Base-by-base conservation (phyloP, 2,329 filamentous ascomycete species). In the Claviceps spartinae region DNA sequence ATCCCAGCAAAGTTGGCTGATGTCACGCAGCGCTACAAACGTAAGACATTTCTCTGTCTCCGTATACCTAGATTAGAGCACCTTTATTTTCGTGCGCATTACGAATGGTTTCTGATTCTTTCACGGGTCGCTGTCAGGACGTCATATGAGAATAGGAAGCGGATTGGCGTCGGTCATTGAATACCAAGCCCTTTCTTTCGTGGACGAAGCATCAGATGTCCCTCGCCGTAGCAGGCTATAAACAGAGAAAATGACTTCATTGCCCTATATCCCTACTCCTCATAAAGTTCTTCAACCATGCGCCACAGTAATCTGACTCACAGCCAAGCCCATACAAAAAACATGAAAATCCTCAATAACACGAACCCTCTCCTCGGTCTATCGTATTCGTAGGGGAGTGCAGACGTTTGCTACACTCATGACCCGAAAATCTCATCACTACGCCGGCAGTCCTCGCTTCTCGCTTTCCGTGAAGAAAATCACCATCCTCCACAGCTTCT, bases 401-500 rank as follows among this genome's bases (percentile, higher is more conserved):
- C 18, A 14, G 20, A n/a, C 7, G 4, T 41, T 26, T 26, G 36
- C 22, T 26, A 8, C 16, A 3, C 37, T 14, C 11, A 13, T 30
- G 7, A 22, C 22, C 16, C 41, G 41, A 42, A 13, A 22, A 22
- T 9, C 13, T 16, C 18, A 11, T 24, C 14, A 38, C 30, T 53
- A 59, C n/a, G 57, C 52, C 9, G 85, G 85, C 55, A 96, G 73
- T 2, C 90, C 90, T 56, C 89, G 76, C 72, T 93, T 95, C 76
- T 95, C 91, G 62, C 85, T 87, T 69, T 97, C 91, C 5, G 88
- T 93, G 62, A 91, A 96, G 80, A 96, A 97, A 62, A 97, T 95
- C 53, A 96, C 83, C 88, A 97, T 95, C 49, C 91, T 82, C 93
- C 93, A 98, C 38, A 98, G 78, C 72, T 96, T 97, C 79, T 88